Percentiles rank a stretch among this genome's conserved stretches.
phyloP scores from a whole-genome alignment of 2,329 filamentous ascomycete genomes.

The Ceratocystis albifundus region DNA sequence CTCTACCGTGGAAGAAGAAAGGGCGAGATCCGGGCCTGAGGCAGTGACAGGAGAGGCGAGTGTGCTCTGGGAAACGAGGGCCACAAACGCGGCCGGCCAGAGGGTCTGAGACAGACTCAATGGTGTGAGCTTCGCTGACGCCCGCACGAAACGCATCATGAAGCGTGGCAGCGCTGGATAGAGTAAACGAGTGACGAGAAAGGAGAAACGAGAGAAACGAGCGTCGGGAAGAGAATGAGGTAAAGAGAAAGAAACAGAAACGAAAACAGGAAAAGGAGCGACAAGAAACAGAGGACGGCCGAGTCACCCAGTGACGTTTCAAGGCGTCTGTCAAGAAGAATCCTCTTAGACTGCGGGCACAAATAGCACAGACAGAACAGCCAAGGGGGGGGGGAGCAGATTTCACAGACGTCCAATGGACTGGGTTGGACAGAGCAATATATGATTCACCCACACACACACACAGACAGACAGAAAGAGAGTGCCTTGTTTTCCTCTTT shows the following conservation, averaged over 20 bases:
- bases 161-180: background rate
- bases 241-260: conserved; percentile 5
- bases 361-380: background rate
- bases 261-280: background rate
- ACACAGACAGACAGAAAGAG: no score
- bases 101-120: conserved; percentile 15
- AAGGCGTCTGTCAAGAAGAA: conserved; percentile 8
- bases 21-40: conserved; percentile 1
- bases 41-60: conserved; percentile 10
- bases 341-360: background rate
- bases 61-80: conserved; percentile 17
- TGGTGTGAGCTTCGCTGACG: background rate
- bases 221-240: background rate
- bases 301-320: conserved; percentile 7
- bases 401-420: background rate
- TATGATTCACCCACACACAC: background rate
- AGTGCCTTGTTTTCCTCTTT: background rate
- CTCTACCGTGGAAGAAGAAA: background rate
- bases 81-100: conserved; percentile 16
- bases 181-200: background rate
- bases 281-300: conserved; percentile 14
- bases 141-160: background rate
- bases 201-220: background rate
- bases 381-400: background rate
- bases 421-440: background rate